A percentile compares a stretch with the other conserved stretches of the same genome.
Evolutionary conservation across 352 stramenopile genomes (phyloP).

Genomic region (Pythium rhizo-oryzae): DNA sequence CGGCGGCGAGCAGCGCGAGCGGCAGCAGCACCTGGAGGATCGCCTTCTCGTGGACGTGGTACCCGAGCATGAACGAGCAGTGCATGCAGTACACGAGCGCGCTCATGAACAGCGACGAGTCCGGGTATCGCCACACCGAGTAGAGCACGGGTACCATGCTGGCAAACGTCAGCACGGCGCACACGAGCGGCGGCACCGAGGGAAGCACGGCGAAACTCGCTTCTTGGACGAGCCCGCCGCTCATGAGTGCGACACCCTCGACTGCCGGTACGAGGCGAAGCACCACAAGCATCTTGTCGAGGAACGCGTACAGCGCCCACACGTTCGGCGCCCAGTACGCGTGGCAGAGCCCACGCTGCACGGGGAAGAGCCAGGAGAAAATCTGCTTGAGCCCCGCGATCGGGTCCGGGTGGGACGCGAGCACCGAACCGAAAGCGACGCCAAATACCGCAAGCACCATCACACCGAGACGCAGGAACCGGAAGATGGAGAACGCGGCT

Average conservation of each 20-base stretch:
- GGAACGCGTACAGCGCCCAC: slow-evolving; percentile 96
- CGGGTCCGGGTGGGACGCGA: slow-evolving; percentile 50
- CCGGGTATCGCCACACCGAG: slow-evolving; percentile 75
- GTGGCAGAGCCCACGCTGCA: slow-evolving; percentile 96
- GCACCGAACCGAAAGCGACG: slow-evolving; percentile 77
- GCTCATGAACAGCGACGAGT: slow-evolving; percentile 80
- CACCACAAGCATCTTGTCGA: slow-evolving; percentile 83
- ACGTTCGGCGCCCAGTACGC: slow-evolving; percentile 99
- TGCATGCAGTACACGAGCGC: slow-evolving; percentile 91
- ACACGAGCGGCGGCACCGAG: slow-evolving; percentile 64
- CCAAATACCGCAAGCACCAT: slow-evolving; percentile 87
- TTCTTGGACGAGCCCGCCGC: slow-evolving; percentile 81
- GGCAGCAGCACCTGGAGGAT: slow-evolving; percentile 91
- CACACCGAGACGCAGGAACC: slow-evolving; percentile 84
- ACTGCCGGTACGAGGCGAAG: slow-evolving; percentile 31
- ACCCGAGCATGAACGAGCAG: slow-evolving; percentile 96
- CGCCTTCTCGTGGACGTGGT: slow-evolving; percentile 99
- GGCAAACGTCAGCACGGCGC: slow-evolving; percentile 76
- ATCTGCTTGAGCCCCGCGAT: slow-evolving; percentile 88
- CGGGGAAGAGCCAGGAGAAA: slow-evolving; percentile 94
- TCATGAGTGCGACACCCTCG: slow-evolving; percentile 69
- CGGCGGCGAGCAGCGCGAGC: slow-evolving; percentile 67
- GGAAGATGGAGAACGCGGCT: slow-evolving; percentile 53
- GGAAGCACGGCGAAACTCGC: slow-evolving; percentile 81
- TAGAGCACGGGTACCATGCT: slow-evolving; percentile 77